Percentiles rank a stretch among this genome's conserved stretches.
phyloP scores from a whole-genome alignment of 1,284 basidiomycete species.

The Ceratobasidium sp. region DNA sequence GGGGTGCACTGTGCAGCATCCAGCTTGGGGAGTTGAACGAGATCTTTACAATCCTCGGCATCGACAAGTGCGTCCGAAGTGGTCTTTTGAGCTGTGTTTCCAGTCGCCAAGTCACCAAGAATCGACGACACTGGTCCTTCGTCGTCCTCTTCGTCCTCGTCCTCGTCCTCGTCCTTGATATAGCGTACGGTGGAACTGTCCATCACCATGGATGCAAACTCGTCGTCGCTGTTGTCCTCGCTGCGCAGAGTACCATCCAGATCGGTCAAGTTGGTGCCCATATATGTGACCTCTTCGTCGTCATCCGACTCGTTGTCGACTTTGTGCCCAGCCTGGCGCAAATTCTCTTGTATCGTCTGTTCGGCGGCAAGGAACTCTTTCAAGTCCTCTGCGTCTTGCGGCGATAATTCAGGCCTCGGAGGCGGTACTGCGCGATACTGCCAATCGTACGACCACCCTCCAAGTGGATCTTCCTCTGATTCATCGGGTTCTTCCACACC shows the following conservation, averaged over 20 bases:
- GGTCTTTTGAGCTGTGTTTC: neutral
- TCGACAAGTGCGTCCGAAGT: too few relatives aligned
- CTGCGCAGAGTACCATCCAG: slow-evolving; percentile 17
- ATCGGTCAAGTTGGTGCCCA: slow-evolving; percentile 25
- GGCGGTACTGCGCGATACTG: slow-evolving; percentile 15
- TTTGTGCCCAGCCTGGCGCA: slow-evolving; percentile 22
- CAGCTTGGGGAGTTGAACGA: too few relatives aligned
- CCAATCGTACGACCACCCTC: slow-evolving; percentile 20
- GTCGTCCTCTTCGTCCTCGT: slow-evolving; percentile 20
- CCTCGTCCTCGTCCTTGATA: slow-evolving; percentile 13
- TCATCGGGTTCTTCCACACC: slow-evolving; percentile 29
- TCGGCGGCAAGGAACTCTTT: slow-evolving; percentile 39
- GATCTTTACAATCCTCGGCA: too few relatives aligned
- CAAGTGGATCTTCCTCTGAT: slow-evolving; percentile 25
- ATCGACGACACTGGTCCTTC: slow-evolving; percentile 29
- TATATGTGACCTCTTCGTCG: slow-evolving; percentile 33
- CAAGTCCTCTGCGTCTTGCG: slow-evolving; percentile 38
- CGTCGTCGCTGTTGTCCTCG: slow-evolving; percentile 32
- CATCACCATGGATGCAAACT: slow-evolving; percentile 19
- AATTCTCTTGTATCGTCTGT: slow-evolving; percentile 20
- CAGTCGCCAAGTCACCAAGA: slow-evolving; percentile 21
- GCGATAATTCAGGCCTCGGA: slow-evolving; percentile 36
- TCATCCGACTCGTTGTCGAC: neutral
- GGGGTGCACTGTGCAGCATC: neutral
- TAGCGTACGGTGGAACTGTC: slow-evolving; percentile 16